Percentiles rank a stretch among this genome's conserved stretches.
Evolutionary conservation across 768 basidiomycete species (phyloP).

Genomic region (Hypholoma fasciculare): DNA sequence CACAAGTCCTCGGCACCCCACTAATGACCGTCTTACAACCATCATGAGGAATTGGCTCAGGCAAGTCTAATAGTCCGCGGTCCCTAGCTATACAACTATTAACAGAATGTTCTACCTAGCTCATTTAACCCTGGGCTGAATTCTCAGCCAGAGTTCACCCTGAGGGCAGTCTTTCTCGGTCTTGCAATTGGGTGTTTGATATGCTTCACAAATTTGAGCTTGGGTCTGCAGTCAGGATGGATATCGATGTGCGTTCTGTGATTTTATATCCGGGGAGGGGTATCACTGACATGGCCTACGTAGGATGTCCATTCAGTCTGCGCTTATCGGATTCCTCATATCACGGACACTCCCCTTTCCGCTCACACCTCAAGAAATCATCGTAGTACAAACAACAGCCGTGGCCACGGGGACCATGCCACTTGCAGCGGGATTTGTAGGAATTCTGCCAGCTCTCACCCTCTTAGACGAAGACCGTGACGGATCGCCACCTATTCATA

Average conservation of each 20-base stretch:
- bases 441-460: conserved; percentile 88
- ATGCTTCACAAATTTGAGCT: conserved; percentile 91
- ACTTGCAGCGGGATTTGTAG: conserved; percentile 83
- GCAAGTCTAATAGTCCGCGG: conserved; percentile 8
- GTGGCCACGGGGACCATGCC: conserved; percentile 94
- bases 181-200: conserved; percentile 83
- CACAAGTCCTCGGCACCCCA: conserved; percentile 4
- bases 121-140: conserved; percentile 12
- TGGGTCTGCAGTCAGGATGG: conserved; percentile 89
- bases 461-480: conserved; percentile 75
- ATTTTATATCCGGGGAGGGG: not conserved
- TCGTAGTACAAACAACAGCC: conserved; percentile 93
- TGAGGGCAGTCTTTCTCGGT: conserved; percentile 71
- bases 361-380: conserved; percentile 88
- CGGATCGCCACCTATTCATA: conserved; percentile 70
- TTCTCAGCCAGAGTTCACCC: conserved; percentile 42
- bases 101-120: conserved; percentile 1
- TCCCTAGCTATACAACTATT: not conserved
- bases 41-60: conserved; percentile 21
- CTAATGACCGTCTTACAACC: conserved; percentile 11
- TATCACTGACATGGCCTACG: not conserved
- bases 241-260: conserved; percentile 68
- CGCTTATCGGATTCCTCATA: conserved; percentile 87
- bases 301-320: conserved; percentile 96
- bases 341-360: conserved; percentile 73